Base-by-base conservation (phyloP, 768 basidiomycete species). In the Leucosporidium scottii region DNA sequence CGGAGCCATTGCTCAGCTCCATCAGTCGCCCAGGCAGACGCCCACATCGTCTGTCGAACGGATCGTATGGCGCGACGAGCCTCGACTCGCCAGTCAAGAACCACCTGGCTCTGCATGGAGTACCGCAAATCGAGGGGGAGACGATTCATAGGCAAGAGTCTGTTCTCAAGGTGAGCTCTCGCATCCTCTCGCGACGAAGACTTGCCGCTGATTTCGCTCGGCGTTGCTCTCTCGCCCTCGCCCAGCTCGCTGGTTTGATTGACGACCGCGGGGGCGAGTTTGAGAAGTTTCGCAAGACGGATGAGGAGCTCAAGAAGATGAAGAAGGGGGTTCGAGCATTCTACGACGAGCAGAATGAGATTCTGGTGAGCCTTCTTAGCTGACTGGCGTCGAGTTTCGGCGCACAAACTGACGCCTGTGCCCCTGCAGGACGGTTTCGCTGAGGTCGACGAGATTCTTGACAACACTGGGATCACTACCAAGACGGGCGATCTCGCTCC, bases 361-460 rank as follows among this genome's bases (percentile, higher is more conserved):
- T 34, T 13, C 34, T 65, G 23, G 50, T 44, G 39, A 44, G 39
- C 39, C 3, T 36, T 36, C 6, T 12, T 56, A 15, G 21, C 34
- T 31, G 23, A 9, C 51, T 4, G 9, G 8, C 13, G 4, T 23
- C 44, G 1, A 6, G 49, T 13, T 31, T 39, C 10, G 51, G 30
- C 51, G 31, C 25, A 23, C 18, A 17, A 27, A 36, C 57, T 59
- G 57, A 59, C 39, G 36, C 2, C 10, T 31, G 12, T 15, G 21
- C 7, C 25, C 18, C 20, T 48, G 28, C 54, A 65, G 53, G 73
- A 75, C 57, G 54, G 44, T 4, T 74, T 71, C n/a, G 27, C 31
- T 17, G 72, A 73, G 66, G 74, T 75, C 23, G 74, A 75, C 65
- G 70, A 67, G 53, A 65, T 75, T 23, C 64, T 73, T 4, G 68